A percentile compares a stretch with the other conserved stretches of the same genome.
Conservation (phyloP, 1,139 yeast species). For the Debaryomyces fabryi region DNA sequence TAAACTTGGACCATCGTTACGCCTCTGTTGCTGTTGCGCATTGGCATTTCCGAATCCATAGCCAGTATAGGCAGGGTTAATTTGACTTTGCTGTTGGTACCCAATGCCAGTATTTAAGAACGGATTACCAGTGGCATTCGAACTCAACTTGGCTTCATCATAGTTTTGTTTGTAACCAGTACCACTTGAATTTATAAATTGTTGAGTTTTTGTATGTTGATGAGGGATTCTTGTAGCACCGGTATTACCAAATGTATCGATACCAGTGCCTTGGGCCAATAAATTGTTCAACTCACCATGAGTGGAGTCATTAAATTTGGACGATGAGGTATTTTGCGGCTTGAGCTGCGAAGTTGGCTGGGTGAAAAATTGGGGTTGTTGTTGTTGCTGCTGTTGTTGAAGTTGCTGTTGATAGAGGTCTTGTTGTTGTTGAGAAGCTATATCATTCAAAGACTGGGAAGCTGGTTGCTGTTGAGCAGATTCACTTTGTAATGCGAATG, state of each 20-base stretch:
- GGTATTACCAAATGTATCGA: constrained; percentile 94
- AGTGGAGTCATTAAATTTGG: constrained; percentile 54
- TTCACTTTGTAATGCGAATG: constrained; percentile 64
- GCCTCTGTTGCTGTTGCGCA: constrained; percentile 33
- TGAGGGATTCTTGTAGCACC: constrained; percentile 91
- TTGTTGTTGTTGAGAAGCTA: constrained; percentile 25
- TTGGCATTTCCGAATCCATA: constrained; percentile 86
- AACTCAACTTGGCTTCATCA: constrained; percentile 40
- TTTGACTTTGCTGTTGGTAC: constrained; percentile 56
- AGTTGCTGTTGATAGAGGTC: constrained; percentile 21
- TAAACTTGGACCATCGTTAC: constrained; percentile 49
- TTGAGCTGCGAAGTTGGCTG: constrained; percentile 26
- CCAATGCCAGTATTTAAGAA: constrained; percentile 80
- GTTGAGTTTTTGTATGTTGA: constrained; percentile 83
- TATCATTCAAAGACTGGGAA: constrained; percentile 12
- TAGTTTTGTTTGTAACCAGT: constrained; percentile 69
- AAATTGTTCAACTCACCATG: constrained; percentile 72
- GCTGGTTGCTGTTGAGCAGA: constrained; percentile 18
- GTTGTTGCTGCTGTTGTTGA: constrained; percentile 25
- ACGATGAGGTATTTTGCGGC: constrained; percentile 38
- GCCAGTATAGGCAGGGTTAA: constrained; percentile 67
- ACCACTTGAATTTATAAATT: constrained; percentile 83
- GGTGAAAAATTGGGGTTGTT: constrained; percentile 24
- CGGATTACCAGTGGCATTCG: constrained; percentile 65
- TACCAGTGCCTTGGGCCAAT: constrained; percentile 85